A percentile compares a stretch with the other conserved stretches of the same genome.
Evolutionary conservation across 768 basidiomycete species (phyloP).

Genomic region (Phylloporus rhodoxanthus): DNA sequence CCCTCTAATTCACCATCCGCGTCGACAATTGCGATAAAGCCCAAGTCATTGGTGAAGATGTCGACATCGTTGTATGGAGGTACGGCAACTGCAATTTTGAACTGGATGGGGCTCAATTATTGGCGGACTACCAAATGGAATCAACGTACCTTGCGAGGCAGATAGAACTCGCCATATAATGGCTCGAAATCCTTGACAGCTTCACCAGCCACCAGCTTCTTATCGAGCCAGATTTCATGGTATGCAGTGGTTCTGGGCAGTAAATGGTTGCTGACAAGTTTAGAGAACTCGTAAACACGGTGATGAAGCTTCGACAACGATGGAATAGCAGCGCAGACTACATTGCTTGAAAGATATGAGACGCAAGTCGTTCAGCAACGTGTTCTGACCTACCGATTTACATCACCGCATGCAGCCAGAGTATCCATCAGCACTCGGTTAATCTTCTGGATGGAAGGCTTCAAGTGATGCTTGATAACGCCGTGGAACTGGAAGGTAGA

Average conservation of each 20-base stretch:
- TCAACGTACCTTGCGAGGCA: slow-evolving; percentile 79
- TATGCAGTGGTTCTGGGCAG: slow-evolving; percentile 90
- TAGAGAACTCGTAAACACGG: slow-evolving; percentile 80
- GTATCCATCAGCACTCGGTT: slow-evolving; percentile 89
- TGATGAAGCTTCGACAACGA: slow-evolving; percentile 80
- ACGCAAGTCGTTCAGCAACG: background rate
- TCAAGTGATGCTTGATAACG: slow-evolving; percentile 94
- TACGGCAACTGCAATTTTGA: slow-evolving; percentile 95
- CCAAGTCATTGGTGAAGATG: slow-evolving; percentile 91
- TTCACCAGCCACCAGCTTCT: slow-evolving; percentile 91
- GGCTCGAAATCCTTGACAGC: slow-evolving; percentile 94
- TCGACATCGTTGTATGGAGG: slow-evolving; percentile 97
- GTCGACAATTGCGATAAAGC: slow-evolving; percentile 90
- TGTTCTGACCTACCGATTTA: slow-evolving; percentile 62
- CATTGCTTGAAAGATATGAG: slow-evolving; percentile 52
- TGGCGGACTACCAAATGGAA: background rate
- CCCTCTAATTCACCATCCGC: slow-evolving; percentile 72
- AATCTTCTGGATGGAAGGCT: slow-evolving; percentile 94
- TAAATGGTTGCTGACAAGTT: slow-evolving; percentile 76
- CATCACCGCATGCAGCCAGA: slow-evolving; percentile 96
- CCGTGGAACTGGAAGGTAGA: slow-evolving; percentile 99
- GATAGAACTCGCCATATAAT: slow-evolving; percentile 94
- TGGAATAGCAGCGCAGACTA: slow-evolving; percentile 88
- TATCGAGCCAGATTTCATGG: slow-evolving; percentile 98
- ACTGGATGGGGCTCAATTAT: slow-evolving; percentile 41